Conservation (phyloP, 208 protist genomes). For the Vickermania ingenoplastis region DNA sequence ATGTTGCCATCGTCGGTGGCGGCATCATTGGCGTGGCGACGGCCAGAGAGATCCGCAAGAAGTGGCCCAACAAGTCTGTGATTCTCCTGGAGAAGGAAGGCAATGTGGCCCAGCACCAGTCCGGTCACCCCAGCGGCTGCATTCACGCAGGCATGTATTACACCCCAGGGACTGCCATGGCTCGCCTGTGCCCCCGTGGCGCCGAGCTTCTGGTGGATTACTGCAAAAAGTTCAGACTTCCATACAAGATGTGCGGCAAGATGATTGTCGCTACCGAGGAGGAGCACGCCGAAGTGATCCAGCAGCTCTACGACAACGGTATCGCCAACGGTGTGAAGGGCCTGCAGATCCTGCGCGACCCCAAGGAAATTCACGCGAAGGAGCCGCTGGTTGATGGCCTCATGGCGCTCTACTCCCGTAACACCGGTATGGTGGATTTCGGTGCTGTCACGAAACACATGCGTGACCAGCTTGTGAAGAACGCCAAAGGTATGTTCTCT, state of each 20-base stretch:
- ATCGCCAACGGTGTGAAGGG: conserved; percentile 75
- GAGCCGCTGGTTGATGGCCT: conserved; percentile 69
- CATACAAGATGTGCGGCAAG: conserved; percentile 80
- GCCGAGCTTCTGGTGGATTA: conserved; percentile 82
- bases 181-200: conserved; percentile 78
- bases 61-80: conserved; percentile 67
- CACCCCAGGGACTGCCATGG: conserved; percentile 57
- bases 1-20: conserved; percentile 82
- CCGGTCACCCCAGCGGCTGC: conserved; percentile 85
- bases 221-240: conserved; percentile 72
- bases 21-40: conserved; percentile 82
- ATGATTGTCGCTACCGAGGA: conserved; percentile 75
- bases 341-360: conserved; percentile 47
- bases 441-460: conserved; percentile 59
- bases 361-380: conserved; percentile 55
- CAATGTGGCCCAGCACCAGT: conserved; percentile 85
- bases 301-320: conserved; percentile 72
- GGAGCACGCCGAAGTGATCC: conserved; percentile 31
- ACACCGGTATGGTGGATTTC: conserved; percentile 84
- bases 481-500: conserved; percentile 29
- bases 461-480: conserved; percentile 38
- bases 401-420: conserved; percentile 72
- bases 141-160: conserved; percentile 93
- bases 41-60: conserved; percentile 49
- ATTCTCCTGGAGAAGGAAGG: conserved; percentile 81